These are phyloP conservation scores for Podospora tetraspora DNA, from an alignment of 495 filamentous ascomycete genomes.

Conservation along the genomic window DNA sequence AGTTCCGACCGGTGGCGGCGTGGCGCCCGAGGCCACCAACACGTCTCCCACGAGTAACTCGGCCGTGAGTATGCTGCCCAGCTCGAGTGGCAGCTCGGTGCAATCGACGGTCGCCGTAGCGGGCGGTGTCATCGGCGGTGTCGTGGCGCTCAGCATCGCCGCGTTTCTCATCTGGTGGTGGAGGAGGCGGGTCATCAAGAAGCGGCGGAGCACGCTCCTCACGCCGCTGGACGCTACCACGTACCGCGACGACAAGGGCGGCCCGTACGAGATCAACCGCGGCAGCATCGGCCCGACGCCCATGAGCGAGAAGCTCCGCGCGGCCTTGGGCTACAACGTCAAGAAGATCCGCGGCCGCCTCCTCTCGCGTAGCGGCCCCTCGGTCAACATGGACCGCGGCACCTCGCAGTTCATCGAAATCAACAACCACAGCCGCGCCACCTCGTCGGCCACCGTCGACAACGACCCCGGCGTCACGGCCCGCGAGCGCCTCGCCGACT, in stretches of 20 bases:
- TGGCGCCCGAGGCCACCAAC: conserved; percentile 13
- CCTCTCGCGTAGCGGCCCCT: conserved; percentile 35
- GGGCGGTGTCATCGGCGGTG: conserved; percentile 46
- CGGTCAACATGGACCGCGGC: conserved; percentile 45
- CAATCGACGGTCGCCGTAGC: conserved; percentile 42
- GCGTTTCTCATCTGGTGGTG: conserved; percentile 47
- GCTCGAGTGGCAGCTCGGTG: conserved; percentile 23
- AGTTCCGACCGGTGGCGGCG: conserved; percentile 13
- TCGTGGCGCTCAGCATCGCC: conserved; percentile 40
- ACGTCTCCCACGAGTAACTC: conserved; percentile 17
- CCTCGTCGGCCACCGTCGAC: conserved; percentile 22
- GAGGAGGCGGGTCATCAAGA: conserved; percentile 36
- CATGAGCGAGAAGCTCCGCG: conserved; percentile 33
- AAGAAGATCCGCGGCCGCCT: conserved; percentile 34
- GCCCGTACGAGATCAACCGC: conserved; percentile 36
- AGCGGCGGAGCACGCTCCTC: conserved; percentile 39
- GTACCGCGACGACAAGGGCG: conserved; percentile 32
- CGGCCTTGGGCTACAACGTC: conserved; percentile 33
- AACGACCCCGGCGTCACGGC: conserved; percentile 14
- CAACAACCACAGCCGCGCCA: conserved; percentile 35
- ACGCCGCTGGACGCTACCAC: conserved; percentile 39
- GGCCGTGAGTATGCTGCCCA: conserved; percentile 13
- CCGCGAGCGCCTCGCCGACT: conserved; percentile 36
- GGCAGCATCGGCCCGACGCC: conserved; percentile 41
- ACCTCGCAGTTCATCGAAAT: conserved; percentile 47